Evolutionary conservation across 2,329 filamentous ascomycete species (phyloP).

Genomic region (Cladosporium sp.): DNA sequence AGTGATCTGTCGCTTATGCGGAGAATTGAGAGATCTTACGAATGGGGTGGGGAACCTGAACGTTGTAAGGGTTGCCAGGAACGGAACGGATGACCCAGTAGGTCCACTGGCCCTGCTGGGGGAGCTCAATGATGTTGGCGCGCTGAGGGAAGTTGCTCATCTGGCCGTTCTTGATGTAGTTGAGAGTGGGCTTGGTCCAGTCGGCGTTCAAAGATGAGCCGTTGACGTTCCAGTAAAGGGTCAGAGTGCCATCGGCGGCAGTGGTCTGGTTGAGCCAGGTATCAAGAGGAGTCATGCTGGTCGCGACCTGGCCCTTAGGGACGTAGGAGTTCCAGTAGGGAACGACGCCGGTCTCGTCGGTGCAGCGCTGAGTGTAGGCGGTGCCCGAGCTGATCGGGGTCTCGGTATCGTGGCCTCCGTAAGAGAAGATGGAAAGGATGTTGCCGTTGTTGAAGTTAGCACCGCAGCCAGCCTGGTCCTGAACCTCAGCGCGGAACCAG

Average conservation of each 20-base stretch:
- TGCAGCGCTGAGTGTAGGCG: slow-evolving; percentile 36
- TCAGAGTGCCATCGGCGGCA: slow-evolving; percentile 25
- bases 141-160: slow-evolving; percentile 33
- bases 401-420: slow-evolving; percentile 31
- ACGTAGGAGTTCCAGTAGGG: slow-evolving; percentile 37
- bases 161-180: slow-evolving; percentile 40
- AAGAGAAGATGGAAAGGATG: slow-evolving; percentile 36
- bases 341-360: slow-evolving; percentile 37
- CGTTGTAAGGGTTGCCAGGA: slow-evolving; percentile 23
- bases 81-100: slow-evolving; percentile 35
- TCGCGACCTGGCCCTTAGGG: slow-evolving; percentile 27
- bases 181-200: slow-evolving; percentile 43
- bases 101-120: slow-evolving; percentile 24
- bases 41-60: slow-evolving; percentile 31
- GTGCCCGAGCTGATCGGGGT: slow-evolving; percentile 29
- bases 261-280: slow-evolving; percentile 27
- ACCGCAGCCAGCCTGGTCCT: slow-evolving; percentile 41
- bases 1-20: not conserved
- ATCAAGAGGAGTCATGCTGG: slow-evolving; percentile 23
- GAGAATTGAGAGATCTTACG: slow-evolving; percentile 15
- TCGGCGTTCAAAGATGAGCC: slow-evolving; percentile 39
- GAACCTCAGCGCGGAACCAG: slow-evolving; percentile 34
- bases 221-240: slow-evolving; percentile 37
- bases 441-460: slow-evolving; percentile 30
- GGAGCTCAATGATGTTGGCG: slow-evolving; percentile 38